Percentiles rank a stretch among this genome's conserved stretches.
Evolutionary conservation across 192 early-diverging fungal species (phyloP).

Genomic region (Funneliformis mosseae): DNA sequence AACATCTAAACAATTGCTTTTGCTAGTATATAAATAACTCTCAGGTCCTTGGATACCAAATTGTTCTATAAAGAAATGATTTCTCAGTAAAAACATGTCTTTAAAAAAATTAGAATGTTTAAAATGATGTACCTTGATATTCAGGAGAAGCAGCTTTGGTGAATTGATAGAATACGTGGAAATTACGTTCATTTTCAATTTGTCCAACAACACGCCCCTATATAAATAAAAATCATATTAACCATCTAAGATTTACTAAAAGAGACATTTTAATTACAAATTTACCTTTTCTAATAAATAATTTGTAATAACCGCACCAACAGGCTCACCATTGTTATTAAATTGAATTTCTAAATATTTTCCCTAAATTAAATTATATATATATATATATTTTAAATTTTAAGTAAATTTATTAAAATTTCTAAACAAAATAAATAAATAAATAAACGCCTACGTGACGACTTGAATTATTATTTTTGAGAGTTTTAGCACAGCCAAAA

Average conservation of each 20-base stretch:
- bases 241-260: background rate
- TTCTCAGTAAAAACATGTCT: background rate
- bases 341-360: slow-evolving; percentile 99
- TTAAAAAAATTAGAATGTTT: background rate
- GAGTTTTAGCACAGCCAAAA: slow-evolving; percentile 98
- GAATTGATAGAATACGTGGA: slow-evolving; percentile 96
- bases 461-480: slow-evolving; percentile 98
- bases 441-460: slow-evolving; percentile 71
- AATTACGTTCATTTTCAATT: slow-evolving; percentile 93
- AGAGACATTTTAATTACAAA: too few species aligned
- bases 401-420: background rate
- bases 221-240: background rate
- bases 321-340: slow-evolving; percentile 86
- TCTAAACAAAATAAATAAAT: background rate
- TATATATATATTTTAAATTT: too few species aligned
- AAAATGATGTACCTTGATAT: slow-evolving; percentile 60
- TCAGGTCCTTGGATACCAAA: slow-evolving; percentile 78
- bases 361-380: slow-evolving; percentile 58
- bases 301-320: slow-evolving; percentile 97
- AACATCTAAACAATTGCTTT: slow-evolving; percentile 77
- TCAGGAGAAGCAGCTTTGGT: slow-evolving; percentile 75
- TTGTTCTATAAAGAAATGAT: slow-evolving; percentile 43
- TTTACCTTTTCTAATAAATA: slow-evolving; percentile 93
- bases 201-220: slow-evolving; percentile 93
- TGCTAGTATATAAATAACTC: slow-evolving; percentile 75